A percentile compares a stretch with the other conserved stretches of the same genome.
phyloP scores from a whole-genome alignment of 2,329 filamentous ascomycete species.

The Alternaria viburni region DNA sequence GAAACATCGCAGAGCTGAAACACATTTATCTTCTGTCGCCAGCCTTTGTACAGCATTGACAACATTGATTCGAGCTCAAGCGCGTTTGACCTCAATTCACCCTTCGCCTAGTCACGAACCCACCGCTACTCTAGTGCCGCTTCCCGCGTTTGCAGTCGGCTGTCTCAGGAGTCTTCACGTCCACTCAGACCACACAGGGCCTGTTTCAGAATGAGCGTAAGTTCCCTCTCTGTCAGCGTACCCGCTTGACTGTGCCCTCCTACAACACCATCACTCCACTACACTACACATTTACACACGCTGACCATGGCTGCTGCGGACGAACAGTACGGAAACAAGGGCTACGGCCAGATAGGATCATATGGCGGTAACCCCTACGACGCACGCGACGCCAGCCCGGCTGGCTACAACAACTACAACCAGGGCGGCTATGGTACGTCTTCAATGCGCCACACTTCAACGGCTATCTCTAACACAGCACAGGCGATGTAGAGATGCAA shows the following conservation, averaged over 20 bases:
- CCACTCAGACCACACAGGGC: constrained; percentile 39
- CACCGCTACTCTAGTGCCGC: constrained; percentile 11
- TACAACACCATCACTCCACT: constrained; percentile 11
- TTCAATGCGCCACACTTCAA: constrained; percentile 32
- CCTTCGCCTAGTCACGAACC: not conserved
- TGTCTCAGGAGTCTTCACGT: constrained; percentile 46
- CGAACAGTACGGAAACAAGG: constrained; percentile 50
- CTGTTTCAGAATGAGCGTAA: constrained; percentile 51
- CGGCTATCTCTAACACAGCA: constrained; percentile 23
- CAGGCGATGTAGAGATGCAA: constrained; percentile 70
- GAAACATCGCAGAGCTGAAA: constrained; percentile 13
- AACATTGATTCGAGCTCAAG: constrained; percentile 13
- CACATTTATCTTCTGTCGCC: constrained; percentile 19
- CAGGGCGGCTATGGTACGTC: constrained; percentile 44
- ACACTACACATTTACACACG: constrained; percentile 4
- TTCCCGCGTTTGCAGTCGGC: constrained; percentile 21
- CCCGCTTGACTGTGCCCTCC: constrained; percentile 12
- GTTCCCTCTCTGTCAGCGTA: constrained; percentile 24
- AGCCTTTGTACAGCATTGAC: constrained; percentile 14
- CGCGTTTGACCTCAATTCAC: constrained; percentile 12
- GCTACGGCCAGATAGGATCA: constrained; percentile 50
- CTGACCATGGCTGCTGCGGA: constrained; percentile 30
- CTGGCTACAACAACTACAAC: constrained; percentile 63
- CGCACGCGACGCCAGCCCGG: constrained; percentile 42
- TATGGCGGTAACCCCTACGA: constrained; percentile 54